These are phyloP conservation scores for Schizosaccharomyces lindneri DNA, from an alignment of 805 yeast species.

Conservation along the genomic window DNA sequence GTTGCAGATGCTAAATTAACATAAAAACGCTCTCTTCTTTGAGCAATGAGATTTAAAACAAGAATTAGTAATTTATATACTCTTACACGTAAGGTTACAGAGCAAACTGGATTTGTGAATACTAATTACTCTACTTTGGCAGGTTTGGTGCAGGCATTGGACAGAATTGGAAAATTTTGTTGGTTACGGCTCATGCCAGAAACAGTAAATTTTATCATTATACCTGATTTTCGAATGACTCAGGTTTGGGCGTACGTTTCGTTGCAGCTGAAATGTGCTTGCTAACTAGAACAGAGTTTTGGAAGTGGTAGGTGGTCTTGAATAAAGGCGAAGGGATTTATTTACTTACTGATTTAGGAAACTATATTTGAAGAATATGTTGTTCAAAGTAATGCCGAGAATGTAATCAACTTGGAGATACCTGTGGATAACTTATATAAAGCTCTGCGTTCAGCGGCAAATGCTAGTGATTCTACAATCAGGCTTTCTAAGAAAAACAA, in stretches of 20 bases:
- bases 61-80: not conserved
- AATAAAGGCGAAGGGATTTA: not conserved
- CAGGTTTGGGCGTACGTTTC: slow-evolving; percentile 2
- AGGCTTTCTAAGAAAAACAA: not conserved
- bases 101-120: not conserved
- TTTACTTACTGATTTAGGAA: not conserved
- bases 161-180: not conserved
- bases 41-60: not conserved
- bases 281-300: not conserved
- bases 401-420: not conserved
- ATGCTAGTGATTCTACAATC: not conserved
- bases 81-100: not conserved
- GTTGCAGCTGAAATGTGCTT: not conserved
- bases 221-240: not conserved
- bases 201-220: not conserved
- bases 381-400: slow-evolving; percentile 1
- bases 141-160: not conserved
- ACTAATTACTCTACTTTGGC: not conserved
- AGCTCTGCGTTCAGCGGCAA: slow-evolving; percentile 1
- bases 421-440: not conserved
- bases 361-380: slow-evolving; percentile 1
- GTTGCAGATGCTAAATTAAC: too few species aligned
- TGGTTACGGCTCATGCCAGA: slow-evolving; percentile 2
- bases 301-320: not conserved
- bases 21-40: too few species aligned